Percentiles rank a stretch among this genome's conserved stretches.
Evolutionary conservation across 2,329 filamentous ascomycete species (phyloP).

Genomic region (Colletotrichum musicola): DNA sequence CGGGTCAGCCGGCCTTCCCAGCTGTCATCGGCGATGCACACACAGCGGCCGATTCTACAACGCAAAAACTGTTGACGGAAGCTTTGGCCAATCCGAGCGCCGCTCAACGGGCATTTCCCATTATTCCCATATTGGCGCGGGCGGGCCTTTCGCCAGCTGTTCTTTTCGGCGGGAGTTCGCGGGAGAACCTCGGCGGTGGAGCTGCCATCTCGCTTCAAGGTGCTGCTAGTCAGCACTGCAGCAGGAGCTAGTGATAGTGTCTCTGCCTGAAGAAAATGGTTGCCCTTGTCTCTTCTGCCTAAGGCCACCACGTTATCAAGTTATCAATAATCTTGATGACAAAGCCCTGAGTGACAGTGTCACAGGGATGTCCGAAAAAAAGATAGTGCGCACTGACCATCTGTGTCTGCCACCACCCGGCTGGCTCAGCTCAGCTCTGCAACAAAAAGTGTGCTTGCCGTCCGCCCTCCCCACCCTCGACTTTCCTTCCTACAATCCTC

Average conservation of each 20-base stretch:
- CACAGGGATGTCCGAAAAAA: slow-evolving; percentile 2
- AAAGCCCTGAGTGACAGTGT: background rate
- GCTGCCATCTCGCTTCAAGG: slow-evolving; percentile 27
- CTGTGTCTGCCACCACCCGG: slow-evolving; percentile 5
- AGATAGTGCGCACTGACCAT: background rate
- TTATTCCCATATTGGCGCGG: slow-evolving; percentile 29
- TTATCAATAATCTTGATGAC: slow-evolving; percentile 11
- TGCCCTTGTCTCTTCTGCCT: slow-evolving; percentile 1
- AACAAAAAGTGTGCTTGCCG: slow-evolving; percentile 17
- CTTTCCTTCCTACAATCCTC: slow-evolving; percentile 1
- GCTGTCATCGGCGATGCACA: too few relatives aligned
- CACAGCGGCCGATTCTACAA: too few relatives aligned
- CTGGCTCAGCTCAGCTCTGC: slow-evolving; percentile 1
- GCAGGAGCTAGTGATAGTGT: background rate
- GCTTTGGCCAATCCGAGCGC: slow-evolving; percentile 27
- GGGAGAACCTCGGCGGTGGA: slow-evolving; percentile 26
- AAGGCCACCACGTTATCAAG: background rate
- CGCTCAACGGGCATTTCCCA: slow-evolving; percentile 12
- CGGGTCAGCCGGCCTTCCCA: background rate
- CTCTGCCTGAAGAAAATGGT: slow-evolving; percentile 5
- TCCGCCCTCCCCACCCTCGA: slow-evolving; percentile 1
- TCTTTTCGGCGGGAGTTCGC: slow-evolving; percentile 4
- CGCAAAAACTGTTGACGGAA: slow-evolving; percentile 3
- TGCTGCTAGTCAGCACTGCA: slow-evolving; percentile 5
- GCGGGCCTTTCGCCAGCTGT: background rate